Base-by-base conservation (phyloP, 208 protist species). In the Acanthamoeba lenticulata region DNA sequence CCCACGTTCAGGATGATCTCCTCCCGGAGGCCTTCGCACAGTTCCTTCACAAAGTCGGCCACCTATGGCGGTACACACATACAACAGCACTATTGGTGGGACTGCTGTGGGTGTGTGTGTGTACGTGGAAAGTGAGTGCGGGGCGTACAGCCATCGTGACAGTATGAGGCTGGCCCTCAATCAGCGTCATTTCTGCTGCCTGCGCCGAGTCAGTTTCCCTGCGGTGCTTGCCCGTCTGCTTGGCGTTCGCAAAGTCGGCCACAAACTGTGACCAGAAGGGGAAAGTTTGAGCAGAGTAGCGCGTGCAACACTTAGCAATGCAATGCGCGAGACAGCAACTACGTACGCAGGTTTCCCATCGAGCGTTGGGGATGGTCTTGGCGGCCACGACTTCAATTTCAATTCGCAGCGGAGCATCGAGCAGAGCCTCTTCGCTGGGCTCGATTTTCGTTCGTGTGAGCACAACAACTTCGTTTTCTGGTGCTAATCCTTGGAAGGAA, bases 1-100 rank as follows among this genome's bases (percentile, higher is more conserved):
- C 49, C 81, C 9, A 90, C 81, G 32, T 90, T 90, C 81, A 90
- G 34, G 27, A 90, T 4, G n/a, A 40, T 44, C 45, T 90, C 44
- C n/a, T 90, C 81, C 34, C 27, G 27, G 17, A 90, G 36, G 81
- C 81, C 81, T 19, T 38, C 44, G 45, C 44, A 90, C 29, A 90
- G 19, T 24, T 90, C 69, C 0, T 79, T 13, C 40, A 47, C 69
- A 45, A 79, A 79, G 69, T 79, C 40, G 0, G 40, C 40, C 69
- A 79, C 69, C 69, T 79, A 36, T 7, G 27, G 32, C n/a, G 52
- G 4, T 27, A 11, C 49, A 55, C 49, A n/a, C n/a, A n/a, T n/a
- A n/a, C n/a, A n/a, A 62, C 17, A 62, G 55, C n/a, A n/a, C n/a
- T n/a, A n/a, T n/a, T n/a, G n/a, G n/a, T n/a, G n/a, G n/a, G n/a